These are phyloP conservation scores for Phytophthora foliorum DNA, from an alignment of 352 stramenopile genomes.

Conservation along the genomic window DNA sequence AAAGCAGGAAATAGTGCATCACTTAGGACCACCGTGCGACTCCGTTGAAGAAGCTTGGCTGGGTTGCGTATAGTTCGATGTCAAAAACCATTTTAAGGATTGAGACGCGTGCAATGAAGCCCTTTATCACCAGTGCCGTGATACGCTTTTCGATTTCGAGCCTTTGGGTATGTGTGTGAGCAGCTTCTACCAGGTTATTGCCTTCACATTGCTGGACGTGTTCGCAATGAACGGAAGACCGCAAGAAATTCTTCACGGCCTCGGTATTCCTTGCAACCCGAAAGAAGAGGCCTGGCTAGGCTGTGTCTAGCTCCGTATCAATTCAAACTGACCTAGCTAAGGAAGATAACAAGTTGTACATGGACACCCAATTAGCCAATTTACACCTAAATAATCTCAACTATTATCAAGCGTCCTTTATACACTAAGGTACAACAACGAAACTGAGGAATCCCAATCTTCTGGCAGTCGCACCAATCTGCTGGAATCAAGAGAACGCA, in stretches of 20 bases:
- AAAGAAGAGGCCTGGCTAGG: conserved; percentile 23
- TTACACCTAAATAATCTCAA: no score
- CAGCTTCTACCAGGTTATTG: conserved; percentile 23
- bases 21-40: conserved; percentile 5
- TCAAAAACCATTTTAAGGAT: no score
- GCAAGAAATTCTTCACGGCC: conserved; percentile 18
- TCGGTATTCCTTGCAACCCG: conserved; percentile 15
- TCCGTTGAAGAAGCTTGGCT: conserved; percentile 18
- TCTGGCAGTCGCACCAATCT: no score
- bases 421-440: no score
- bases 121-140: conserved; percentile 23
- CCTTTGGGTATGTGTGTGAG: conserved; percentile 23
- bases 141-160: not conserved
- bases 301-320: not conserved
- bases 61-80: not conserved
- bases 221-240: not conserved
- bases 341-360: no score
- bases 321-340: no score
- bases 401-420: no score
- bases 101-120: conserved; percentile 11
- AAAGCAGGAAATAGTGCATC: conserved; percentile 9
- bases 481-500: no score
- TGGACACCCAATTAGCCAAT: no score
- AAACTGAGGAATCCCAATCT: no score
- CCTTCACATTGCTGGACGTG: conserved; percentile 1